Conservation (phyloP, 495 filamentous ascomycete species). For the Neurospora intermedia region DNA sequence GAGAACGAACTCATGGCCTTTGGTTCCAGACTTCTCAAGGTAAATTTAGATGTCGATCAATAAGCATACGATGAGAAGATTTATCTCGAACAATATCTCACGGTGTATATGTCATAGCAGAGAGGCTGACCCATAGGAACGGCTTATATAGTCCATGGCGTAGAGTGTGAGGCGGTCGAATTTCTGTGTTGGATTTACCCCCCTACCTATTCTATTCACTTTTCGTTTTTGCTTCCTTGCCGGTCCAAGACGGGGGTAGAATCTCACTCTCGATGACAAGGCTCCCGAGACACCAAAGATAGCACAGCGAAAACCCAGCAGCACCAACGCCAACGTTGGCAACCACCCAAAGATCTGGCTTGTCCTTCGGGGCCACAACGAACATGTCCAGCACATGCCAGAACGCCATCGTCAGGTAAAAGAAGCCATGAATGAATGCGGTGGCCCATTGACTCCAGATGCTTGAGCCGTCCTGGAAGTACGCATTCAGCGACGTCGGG, state of each 20-base stretch:
- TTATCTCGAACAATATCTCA: neutral
- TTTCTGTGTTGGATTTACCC: neutral
- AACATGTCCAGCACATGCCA: conserved; percentile 73
- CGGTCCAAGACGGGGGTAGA: conserved; percentile 14
- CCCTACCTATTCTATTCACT: conserved; percentile 17
- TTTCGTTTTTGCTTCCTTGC: conserved; percentile 26
- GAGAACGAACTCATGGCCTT: neutral
- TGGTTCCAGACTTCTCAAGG: neutral
- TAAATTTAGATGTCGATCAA: neutral
- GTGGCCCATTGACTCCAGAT: conserved; percentile 41
- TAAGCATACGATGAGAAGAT: neutral
- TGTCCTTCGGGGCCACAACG: conserved; percentile 53
- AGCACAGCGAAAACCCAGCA: conserved; percentile 74
- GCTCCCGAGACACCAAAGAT: conserved; percentile 77
- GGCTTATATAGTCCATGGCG: neutral
- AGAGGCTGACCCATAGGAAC: neutral
- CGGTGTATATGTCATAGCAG: neutral
- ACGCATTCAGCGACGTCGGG: conserved; percentile 58
- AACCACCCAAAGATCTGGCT: conserved; percentile 92
- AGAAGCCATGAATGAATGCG: conserved; percentile 56
- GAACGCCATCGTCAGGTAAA: conserved; percentile 63
- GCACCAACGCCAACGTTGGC: conserved; percentile 77
- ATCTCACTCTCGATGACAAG: conserved; percentile 51
- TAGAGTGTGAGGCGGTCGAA: neutral
- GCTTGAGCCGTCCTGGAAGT: conserved; percentile 39